These are phyloP conservation scores for Tuber brumale DNA, from an alignment of 495 filamentous ascomycete species.

Conservation along the genomic window DNA sequence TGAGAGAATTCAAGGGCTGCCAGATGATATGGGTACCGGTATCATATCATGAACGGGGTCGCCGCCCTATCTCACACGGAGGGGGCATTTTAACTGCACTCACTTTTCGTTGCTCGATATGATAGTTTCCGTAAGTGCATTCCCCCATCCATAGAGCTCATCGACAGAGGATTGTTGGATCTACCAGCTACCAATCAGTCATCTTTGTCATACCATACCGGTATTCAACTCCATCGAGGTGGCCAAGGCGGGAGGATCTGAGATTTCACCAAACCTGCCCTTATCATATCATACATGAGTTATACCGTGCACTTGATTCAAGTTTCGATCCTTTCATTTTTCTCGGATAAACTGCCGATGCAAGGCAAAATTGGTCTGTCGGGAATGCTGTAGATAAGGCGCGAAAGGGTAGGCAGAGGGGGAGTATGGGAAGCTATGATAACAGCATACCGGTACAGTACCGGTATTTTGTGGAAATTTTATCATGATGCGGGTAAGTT, in stretches of 20 bases:
- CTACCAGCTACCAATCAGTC: not conserved
- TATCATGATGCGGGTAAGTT: not conserved
- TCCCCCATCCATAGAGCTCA: not conserved
- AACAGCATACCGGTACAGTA: no score
- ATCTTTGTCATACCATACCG: not conserved
- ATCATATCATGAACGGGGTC: not conserved
- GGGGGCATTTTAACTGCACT: not conserved
- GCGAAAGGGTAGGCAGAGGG: not conserved
- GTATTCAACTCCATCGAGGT: not conserved
- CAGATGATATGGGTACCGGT: constrained; percentile 3
- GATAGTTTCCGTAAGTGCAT: not conserved
- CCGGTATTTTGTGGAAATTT: not conserved
- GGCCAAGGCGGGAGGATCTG: not conserved
- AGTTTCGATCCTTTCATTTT: not conserved
- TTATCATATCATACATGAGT: not conserved
- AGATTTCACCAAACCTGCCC: not conserved
- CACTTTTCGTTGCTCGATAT: not conserved
- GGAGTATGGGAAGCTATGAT: not conserved
- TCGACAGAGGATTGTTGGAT: not conserved
- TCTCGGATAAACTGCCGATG: not conserved
- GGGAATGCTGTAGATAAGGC: not conserved
- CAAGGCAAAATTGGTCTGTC: not conserved
- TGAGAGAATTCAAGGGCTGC: not conserved
- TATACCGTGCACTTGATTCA: not conserved
- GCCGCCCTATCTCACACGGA: not conserved